phyloP scores from a whole-genome alignment of 2,329 filamentous ascomycete genomes.

The Penicillium sp. region DNA sequence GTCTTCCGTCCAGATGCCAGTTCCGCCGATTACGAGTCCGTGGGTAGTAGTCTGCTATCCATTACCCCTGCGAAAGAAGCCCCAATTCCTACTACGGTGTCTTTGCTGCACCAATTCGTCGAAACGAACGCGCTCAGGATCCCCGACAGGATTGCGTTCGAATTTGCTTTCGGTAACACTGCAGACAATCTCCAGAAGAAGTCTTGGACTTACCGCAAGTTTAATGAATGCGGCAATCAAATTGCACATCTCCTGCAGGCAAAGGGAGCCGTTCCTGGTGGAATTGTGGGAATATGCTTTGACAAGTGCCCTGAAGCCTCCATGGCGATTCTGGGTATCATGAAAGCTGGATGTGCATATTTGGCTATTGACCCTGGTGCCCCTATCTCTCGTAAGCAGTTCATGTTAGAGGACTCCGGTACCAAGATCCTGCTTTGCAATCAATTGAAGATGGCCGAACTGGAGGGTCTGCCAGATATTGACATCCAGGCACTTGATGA shows the following conservation, averaged over 20 bases:
- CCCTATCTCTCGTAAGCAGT: conserved; percentile 68
- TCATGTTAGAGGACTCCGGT: conserved; percentile 72
- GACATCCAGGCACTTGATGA: conserved; percentile 49
- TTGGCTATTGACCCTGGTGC: conserved; percentile 75
- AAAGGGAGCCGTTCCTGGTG: conserved; percentile 52
- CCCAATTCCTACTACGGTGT: conserved; percentile 56
- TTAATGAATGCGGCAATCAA: conserved; percentile 68
- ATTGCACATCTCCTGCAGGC: conserved; percentile 63
- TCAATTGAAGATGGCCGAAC: conserved; percentile 39
- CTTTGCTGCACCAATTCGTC: conserved; percentile 74
- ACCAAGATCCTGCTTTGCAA: conserved; percentile 63
- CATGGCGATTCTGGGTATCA: conserved; percentile 74
- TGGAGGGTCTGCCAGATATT: conserved; percentile 35
- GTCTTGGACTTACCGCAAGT: conserved; percentile 70
- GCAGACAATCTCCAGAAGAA: conserved; percentile 45
- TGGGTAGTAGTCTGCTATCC: conserved; percentile 49
- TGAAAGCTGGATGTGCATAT: conserved; percentile 80
- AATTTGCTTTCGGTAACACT: conserved; percentile 65
- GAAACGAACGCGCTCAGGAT: conserved; percentile 57
- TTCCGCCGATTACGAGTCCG: conserved; percentile 39
- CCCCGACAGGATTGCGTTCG: conserved; percentile 66
- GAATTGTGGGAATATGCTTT: conserved; percentile 73
- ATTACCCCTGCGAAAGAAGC: conserved; percentile 60
- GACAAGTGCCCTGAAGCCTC: conserved; percentile 83
- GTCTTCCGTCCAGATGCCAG: conserved; percentile 47